phyloP scores from a whole-genome alignment of 306 rosid species.

The Medicago arabica region DNA sequence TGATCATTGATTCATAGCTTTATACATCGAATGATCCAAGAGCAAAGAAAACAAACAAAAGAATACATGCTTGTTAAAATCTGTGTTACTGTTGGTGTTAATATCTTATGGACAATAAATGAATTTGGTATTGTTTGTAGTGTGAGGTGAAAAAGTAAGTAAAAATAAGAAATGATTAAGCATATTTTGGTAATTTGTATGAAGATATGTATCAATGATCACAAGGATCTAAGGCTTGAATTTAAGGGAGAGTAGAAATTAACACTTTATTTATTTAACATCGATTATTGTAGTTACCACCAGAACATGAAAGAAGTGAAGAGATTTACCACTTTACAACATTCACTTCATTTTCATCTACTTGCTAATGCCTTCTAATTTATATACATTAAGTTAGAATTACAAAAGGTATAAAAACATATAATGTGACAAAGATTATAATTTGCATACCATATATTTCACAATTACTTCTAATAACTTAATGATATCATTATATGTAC shows the following conservation, averaged over 20 bases:
- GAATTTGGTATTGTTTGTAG: not conserved
- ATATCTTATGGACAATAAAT: not conserved
- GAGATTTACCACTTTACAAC: slow-evolving; percentile 45
- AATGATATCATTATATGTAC: slow-evolving; percentile 49
- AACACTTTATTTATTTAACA: too few relatives aligned
- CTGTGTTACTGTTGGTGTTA: too few relatives aligned
- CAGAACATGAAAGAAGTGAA: not conserved
- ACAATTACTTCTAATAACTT: slow-evolving; percentile 42
- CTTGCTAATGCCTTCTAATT: slow-evolving; percentile 38
- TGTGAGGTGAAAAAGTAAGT: too few relatives aligned
- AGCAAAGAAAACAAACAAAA: too few relatives aligned
- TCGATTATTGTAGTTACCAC: not conserved
- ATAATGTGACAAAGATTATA: slow-evolving; percentile 31
- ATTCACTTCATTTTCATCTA: slow-evolving; percentile 40
- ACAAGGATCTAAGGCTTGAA: too few relatives aligned
- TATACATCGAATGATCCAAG: too few relatives aligned
- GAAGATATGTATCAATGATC: too few relatives aligned
- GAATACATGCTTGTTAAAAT: too few relatives aligned
- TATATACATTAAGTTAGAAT: slow-evolving; percentile 50
- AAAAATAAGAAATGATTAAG: too few relatives aligned
- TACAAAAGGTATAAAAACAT: slow-evolving; percentile 33
- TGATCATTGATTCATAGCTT: too few relatives aligned
- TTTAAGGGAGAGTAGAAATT: too few relatives aligned
- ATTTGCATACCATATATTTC: slow-evolving; percentile 30
- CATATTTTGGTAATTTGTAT: too few relatives aligned